Conservation (phyloP, 1,284 basidiomycete species). For the Naganishia albida region DNA sequence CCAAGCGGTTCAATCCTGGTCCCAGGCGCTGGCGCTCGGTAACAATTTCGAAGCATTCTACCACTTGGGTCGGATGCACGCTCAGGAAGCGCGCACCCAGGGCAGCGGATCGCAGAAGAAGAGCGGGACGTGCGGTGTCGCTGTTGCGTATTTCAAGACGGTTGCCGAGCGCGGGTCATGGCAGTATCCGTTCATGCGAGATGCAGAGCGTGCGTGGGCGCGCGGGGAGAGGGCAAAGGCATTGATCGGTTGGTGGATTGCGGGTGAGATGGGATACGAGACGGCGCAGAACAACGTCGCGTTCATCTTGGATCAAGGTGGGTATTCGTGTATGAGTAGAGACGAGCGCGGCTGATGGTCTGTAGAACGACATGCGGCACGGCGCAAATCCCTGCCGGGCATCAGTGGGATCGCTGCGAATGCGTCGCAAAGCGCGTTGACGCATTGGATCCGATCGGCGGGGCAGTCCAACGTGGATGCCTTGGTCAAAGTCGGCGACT, state of each 20-base stretch:
- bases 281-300: constrained; percentile 95
- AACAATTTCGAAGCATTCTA: constrained; percentile 91
- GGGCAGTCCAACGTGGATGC: constrained; percentile 92
- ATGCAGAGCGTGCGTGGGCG: constrained; percentile 79
- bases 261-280: constrained; percentile 89
- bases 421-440: constrained; percentile 63
- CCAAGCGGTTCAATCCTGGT: constrained; percentile 24
- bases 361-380: constrained; percentile 3
- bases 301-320: constrained; percentile 85
- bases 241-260: constrained; percentile 88
- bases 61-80: constrained; percentile 79
- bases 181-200: constrained; percentile 77
- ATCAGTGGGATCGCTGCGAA: constrained; percentile 23
- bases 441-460: constrained; percentile 92
- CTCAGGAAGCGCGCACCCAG: constrained; percentile 51
- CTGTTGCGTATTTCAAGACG: constrained; percentile 85
- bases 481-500: constrained; percentile 93
- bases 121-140: constrained; percentile 69
- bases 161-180: constrained; percentile 85
- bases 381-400: constrained; percentile 9
- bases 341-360: neutral
- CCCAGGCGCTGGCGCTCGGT: constrained; percentile 67
- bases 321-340: no score
- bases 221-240: constrained; percentile 62
- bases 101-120: constrained; percentile 44